Conservation (phyloP, 805 yeast genomes). For the Tetrapisispora arboricola region DNA sequence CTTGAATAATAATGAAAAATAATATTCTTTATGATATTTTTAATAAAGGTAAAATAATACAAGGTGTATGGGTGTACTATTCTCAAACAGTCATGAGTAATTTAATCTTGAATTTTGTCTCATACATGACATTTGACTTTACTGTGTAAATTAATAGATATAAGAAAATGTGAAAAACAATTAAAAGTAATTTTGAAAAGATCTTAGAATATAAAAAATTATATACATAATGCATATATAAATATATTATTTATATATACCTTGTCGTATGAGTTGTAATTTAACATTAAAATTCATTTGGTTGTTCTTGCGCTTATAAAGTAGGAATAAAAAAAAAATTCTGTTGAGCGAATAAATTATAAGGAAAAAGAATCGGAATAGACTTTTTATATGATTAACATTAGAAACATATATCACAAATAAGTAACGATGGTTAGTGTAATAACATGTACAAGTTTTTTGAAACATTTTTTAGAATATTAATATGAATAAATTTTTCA, state of each 20-base stretch:
- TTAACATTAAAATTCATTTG: slow-evolving; percentile 1
- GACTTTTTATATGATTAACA: no score
- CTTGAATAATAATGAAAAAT: no score
- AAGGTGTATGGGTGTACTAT: neutral
- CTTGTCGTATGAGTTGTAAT: slow-evolving; percentile 1
- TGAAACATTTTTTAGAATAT: slow-evolving; percentile 1
- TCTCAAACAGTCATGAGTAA: no score
- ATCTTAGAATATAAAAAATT: slow-evolving; percentile 3
- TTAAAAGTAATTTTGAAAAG: slow-evolving; percentile 1
- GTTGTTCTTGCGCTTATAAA: neutral
- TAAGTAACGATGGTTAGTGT: neutral
- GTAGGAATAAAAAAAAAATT: neutral
- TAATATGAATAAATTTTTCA: neutral
- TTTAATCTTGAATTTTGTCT: neutral
- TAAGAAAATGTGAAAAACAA: neutral
- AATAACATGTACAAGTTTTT: slow-evolving; percentile 1
- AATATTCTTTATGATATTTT: no score
- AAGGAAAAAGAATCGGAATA: neutral
- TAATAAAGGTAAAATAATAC: no score
- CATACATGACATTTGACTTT: neutral
- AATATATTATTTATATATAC: slow-evolving; percentile 2
- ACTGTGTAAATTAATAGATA: neutral
- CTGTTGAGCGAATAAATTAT: neutral
- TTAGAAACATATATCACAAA: neutral
- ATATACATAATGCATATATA: slow-evolving; percentile 2